phyloP scores from a whole-genome alignment of 768 basidiomycete genomes.

The Suillus placidus region DNA sequence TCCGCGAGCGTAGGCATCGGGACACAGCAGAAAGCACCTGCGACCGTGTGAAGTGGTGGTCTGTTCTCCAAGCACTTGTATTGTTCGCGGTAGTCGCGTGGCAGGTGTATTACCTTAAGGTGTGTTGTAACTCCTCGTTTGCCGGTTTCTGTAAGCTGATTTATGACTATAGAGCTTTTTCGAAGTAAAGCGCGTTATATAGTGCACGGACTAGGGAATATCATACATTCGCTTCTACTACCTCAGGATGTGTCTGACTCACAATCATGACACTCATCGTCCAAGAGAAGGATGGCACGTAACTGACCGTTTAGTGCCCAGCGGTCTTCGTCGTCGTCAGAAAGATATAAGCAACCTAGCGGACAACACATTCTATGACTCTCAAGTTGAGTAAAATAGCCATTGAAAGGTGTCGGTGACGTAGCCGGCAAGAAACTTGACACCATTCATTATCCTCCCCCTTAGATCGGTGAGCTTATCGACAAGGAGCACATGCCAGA shows the following conservation, averaged over 20 bases:
- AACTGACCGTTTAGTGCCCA: background rate
- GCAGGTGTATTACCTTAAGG: slow-evolving; percentile 98
- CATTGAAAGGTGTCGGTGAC: background rate
- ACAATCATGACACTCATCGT: background rate
- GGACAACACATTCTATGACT: background rate
- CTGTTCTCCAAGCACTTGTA: slow-evolving; percentile 84
- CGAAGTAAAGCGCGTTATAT: slow-evolving; percentile 89
- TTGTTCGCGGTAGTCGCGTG: slow-evolving; percentile 90
- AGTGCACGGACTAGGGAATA: background rate
- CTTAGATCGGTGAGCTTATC: background rate
- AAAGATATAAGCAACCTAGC: background rate
- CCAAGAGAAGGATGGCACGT: background rate
- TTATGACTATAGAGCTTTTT: slow-evolving; percentile 57
- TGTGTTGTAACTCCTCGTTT: slow-evolving; percentile 25
- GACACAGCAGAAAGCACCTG: slow-evolving; percentile 96
- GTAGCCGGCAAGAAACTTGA: background rate
- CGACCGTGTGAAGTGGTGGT: slow-evolving; percentile 98
- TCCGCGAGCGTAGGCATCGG: slow-evolving; percentile 89
- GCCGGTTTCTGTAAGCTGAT: slow-evolving; percentile 39
- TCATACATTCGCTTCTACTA: background rate
- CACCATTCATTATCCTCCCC: background rate
- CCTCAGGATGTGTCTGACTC: background rate
- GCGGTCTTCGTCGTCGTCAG: background rate
- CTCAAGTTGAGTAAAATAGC: background rate
- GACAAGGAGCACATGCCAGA: background rate